Evolutionary conservation across 345 rosid species (phyloP).

Genomic region (Populus ilicifolia): DNA sequence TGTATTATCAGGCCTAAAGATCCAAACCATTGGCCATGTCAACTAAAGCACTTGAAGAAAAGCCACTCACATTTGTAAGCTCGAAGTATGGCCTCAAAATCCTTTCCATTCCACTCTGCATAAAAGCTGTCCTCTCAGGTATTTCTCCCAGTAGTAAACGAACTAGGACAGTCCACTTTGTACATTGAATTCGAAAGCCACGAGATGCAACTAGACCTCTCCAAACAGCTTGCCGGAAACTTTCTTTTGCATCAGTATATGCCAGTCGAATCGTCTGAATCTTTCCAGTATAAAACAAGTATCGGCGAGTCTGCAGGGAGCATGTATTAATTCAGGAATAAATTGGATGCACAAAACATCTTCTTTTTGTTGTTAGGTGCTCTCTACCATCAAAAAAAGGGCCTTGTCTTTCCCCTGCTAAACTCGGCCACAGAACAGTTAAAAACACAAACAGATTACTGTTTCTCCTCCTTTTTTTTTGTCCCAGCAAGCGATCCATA

Average conservation of each 20-base stretch:
- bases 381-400: background rate
- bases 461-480: background rate
- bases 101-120: slow-evolving; percentile 82
- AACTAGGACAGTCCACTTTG: slow-evolving; percentile 77
- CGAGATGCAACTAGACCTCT: slow-evolving; percentile 73
- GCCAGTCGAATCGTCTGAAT: slow-evolving; percentile 79
- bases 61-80: slow-evolving; percentile 66
- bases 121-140: slow-evolving; percentile 72
- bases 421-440: background rate
- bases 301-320: slow-evolving; percentile 63
- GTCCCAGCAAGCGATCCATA: background rate
- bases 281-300: slow-evolving; percentile 80
- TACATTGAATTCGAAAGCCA: slow-evolving; percentile 71
- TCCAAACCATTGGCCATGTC: background rate
- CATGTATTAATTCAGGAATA: background rate
- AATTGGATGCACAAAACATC: background rate
- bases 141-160: slow-evolving; percentile 74
- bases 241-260: slow-evolving; percentile 81
- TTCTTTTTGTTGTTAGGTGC: background rate
- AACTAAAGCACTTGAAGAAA: background rate
- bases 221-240: slow-evolving; percentile 77
- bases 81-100: slow-evolving; percentile 77
- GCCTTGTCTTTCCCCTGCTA: background rate
- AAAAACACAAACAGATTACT: background rate
- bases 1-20: too few species aligned